phyloP scores from a whole-genome alignment of 305 asterid genomes.

The Lippia alba region DNA sequence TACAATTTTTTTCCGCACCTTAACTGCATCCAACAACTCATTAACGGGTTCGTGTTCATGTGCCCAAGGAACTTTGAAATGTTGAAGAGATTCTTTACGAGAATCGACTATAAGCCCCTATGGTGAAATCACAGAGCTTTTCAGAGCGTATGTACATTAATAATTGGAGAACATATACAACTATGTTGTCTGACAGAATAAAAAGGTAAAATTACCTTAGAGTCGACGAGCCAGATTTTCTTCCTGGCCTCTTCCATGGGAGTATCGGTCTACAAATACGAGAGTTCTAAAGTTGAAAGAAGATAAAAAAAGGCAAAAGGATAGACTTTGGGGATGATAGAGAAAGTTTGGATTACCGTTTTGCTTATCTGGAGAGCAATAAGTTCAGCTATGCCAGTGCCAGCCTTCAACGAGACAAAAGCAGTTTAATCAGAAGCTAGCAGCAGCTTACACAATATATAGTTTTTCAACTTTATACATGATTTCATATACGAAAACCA shows the following conservation, averaged over 20 bases:
- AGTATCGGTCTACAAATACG: conserved; percentile 53
- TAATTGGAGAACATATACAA: background rate
- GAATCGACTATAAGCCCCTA: conserved; percentile 87
- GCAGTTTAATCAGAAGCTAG: conserved; percentile 13
- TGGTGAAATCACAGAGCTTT: conserved; percentile 22
- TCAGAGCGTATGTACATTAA: background rate
- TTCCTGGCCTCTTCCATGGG: conserved; percentile 80
- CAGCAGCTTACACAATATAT: no score
- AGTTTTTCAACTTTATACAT: no score
- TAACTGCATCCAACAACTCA: conserved; percentile 78
- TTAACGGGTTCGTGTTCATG: conserved; percentile 82
- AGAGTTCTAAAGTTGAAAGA: conserved; percentile 30
- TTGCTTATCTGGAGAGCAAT: conserved; percentile 90
- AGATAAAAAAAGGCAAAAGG: conserved; percentile 22
- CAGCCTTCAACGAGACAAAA: conserved; percentile 70
- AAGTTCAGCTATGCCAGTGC: conserved; percentile 99
- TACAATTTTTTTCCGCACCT: conserved; percentile 47
- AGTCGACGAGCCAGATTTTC: conserved; percentile 97
- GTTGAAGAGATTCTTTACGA: conserved; percentile 91
- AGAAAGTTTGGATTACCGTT: conserved; percentile 49
- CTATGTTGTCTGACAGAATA: conserved; percentile 16
- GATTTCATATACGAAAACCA: no score
- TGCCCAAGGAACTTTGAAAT: conserved; percentile 94
- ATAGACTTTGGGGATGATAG: conserved; percentile 22
- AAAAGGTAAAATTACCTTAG: conserved; percentile 56